Conservation (phyloP, 169 alveolate genomes). For the Plasmodium sp. region DNA sequence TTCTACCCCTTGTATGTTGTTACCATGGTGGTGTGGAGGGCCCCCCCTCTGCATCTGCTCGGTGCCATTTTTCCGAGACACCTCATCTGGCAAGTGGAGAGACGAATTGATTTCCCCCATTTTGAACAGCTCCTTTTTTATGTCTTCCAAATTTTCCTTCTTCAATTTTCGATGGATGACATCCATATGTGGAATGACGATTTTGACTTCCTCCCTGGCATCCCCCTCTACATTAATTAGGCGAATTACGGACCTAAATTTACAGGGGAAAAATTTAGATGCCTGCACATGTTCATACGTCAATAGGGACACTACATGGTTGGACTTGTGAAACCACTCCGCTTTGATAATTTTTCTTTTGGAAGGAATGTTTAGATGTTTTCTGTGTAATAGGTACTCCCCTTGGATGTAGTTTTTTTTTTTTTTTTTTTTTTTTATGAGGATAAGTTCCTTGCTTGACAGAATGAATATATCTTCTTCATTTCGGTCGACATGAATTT, state of each 20-base stretch:
- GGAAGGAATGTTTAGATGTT: not conserved
- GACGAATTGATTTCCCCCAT: not conserved
- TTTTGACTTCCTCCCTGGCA: slow-evolving; percentile 21
- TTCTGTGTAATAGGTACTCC: slow-evolving; percentile 16
- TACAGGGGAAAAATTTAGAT: not conserved
- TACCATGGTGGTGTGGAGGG: not conserved
- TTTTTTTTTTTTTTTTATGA: slow-evolving; percentile 2
- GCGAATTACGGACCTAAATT: slow-evolving; percentile 16
- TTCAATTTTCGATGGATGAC: slow-evolving; percentile 4
- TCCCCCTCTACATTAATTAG: slow-evolving; percentile 10
- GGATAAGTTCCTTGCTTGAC: slow-evolving; percentile 33
- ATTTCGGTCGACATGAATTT: slow-evolving; percentile 55
- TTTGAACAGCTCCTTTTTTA: not conserved
- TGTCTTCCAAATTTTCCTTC: not conserved
- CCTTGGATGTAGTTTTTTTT: slow-evolving; percentile 4
- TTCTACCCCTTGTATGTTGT: not conserved
- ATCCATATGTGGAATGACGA: slow-evolving; percentile 23
- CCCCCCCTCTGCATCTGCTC: not conserved
- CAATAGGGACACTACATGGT: slow-evolving; percentile 18
- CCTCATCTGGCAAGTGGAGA: not conserved
- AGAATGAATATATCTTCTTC: slow-evolving; percentile 22
- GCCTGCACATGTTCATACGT: slow-evolving; percentile 21
- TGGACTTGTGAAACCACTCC: slow-evolving; percentile 46
- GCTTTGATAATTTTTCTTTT: slow-evolving; percentile 66
- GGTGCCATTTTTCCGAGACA: not conserved